Evolutionary conservation across 2,329 filamentous ascomycete species (phyloP).

Genomic region (Aspergillus fischeri): DNA sequence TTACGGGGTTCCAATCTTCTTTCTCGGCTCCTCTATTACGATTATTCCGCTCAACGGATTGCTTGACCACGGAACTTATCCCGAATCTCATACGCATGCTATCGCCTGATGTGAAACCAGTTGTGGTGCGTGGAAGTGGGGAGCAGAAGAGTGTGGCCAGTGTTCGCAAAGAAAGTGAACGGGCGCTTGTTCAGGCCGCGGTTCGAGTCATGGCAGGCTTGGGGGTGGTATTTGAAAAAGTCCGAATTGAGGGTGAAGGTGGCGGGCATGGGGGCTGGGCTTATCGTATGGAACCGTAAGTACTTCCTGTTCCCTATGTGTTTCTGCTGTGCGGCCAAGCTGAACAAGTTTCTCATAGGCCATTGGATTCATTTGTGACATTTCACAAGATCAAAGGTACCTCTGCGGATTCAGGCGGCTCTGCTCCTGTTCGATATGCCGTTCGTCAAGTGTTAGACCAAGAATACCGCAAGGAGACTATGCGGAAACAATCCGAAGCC

Average conservation of each 20-base stretch:
- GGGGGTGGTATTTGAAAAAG: conserved; percentile 75
- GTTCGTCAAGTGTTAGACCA: conserved; percentile 90
- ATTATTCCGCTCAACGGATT: conserved; percentile 72
- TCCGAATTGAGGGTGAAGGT: conserved; percentile 69
- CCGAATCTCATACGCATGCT: conserved; percentile 82
- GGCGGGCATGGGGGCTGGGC: conserved; percentile 65
- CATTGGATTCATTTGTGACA: conserved; percentile 71
- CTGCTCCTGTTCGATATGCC: conserved; percentile 79
- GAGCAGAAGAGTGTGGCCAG: conserved; percentile 67
- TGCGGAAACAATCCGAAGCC: conserved; percentile 61
- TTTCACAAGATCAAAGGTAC: conserved; percentile 48
- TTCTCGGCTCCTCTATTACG: conserved; percentile 69
- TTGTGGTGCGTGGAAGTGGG: conserved; percentile 70
- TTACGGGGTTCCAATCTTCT: conserved; percentile 68
- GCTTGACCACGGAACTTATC: conserved; percentile 75
- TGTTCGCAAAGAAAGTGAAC: conserved; percentile 82
- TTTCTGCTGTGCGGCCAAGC: neutral
- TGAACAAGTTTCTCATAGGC: conserved; percentile 32
- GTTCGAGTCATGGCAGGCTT: conserved; percentile 79
- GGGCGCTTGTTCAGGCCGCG: conserved; percentile 71
- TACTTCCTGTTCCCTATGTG: conserved; percentile 23
- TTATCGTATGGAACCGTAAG: conserved; percentile 92
- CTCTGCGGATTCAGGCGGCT: conserved; percentile 51
- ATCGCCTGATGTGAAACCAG: conserved; percentile 84
- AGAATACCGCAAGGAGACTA: conserved; percentile 72